A percentile compares a stretch with the other conserved stretches of the same genome.
These are phyloP conservation scores for Pichia thaimueangensis DNA, from an alignment of 805 yeast genomes.

Conservation along the genomic window DNA sequence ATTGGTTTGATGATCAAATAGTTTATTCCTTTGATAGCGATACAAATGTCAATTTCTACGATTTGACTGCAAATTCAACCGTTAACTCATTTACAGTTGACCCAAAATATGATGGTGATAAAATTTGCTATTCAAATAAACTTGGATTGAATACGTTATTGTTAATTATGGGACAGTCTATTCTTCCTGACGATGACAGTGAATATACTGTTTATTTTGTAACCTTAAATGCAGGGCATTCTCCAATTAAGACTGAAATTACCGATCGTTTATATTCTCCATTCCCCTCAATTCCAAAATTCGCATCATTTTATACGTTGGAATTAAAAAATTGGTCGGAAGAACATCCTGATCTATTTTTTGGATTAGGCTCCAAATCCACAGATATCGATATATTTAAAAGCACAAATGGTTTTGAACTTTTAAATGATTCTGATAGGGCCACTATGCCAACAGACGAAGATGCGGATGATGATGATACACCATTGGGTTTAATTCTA, in stretches of 20 bases:
- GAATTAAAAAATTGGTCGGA: conserved; percentile 37
- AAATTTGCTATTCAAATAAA: conserved; percentile 5
- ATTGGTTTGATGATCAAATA: conserved; percentile 11
- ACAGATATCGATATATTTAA: conserved; percentile 53
- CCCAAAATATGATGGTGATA: conserved; percentile 9
- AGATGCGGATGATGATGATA: conserved; percentile 58
- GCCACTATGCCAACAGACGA: conserved; percentile 71
- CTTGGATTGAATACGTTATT: conserved; percentile 2
- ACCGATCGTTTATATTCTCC: conserved; percentile 25
- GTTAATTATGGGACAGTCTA: conserved; percentile 3
- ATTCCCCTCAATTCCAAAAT: conserved; percentile 44
- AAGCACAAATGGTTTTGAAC: conserved; percentile 33
- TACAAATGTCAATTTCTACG: conserved; percentile 3
- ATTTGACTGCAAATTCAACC: background rate
- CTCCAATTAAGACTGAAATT: conserved; percentile 9
- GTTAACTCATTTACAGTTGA: conserved; percentile 4
- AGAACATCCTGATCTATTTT: conserved; percentile 27
- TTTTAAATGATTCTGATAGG: conserved; percentile 61
- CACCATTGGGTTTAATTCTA: conserved; percentile 63
- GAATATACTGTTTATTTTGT: conserved; percentile 8
- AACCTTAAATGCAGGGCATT: background rate
- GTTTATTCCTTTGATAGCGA: background rate
- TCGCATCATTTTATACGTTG: conserved; percentile 39
- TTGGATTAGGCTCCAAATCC: conserved; percentile 58
- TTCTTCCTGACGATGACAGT: background rate